These are phyloP conservation scores for Pistacia vera DNA, from an alignment of 345 rosid genomes.

Conservation along the genomic window DNA sequence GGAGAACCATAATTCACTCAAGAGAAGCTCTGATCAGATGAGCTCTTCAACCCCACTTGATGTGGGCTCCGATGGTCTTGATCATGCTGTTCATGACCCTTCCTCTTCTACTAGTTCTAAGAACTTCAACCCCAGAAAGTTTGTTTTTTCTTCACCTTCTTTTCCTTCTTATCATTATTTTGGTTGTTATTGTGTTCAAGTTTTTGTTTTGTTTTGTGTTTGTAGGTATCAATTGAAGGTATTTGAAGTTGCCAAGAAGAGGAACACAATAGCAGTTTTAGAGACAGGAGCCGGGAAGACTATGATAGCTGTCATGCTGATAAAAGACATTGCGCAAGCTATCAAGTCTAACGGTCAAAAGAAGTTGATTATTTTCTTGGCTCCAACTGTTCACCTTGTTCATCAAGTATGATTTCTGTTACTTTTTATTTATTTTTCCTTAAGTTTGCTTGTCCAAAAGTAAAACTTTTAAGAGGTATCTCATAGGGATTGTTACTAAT, in stretches of 20 bases:
- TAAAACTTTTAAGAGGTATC: neutral
- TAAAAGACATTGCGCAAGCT: conserved; percentile 43
- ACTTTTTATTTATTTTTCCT: neutral
- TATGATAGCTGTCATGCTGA: conserved; percentile 63
- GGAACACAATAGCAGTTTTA: conserved; percentile 78
- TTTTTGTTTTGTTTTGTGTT: conserved; percentile 2
- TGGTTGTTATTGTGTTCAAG: neutral
- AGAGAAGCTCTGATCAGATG: conserved; percentile 52
- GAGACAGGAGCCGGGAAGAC: conserved; percentile 76
- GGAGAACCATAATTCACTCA: conserved; percentile 31
- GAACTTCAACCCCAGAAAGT: conserved; percentile 48
- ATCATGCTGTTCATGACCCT: conserved; percentile 2
- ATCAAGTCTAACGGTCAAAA: conserved; percentile 36
- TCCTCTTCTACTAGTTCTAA: conserved; percentile 2
- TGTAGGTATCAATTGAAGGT: conserved; percentile 63
- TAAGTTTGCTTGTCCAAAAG: neutral
- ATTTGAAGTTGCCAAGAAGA: conserved; percentile 65
- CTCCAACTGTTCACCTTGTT: conserved; percentile 81
- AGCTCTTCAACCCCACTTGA: conserved; percentile 26
- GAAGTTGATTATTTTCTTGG: conserved; percentile 69
- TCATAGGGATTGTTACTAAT: neutral
- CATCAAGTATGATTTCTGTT: conserved; percentile 51
- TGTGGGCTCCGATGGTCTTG: conserved; percentile 9
- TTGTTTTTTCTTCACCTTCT: neutral
- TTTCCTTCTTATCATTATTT: conserved; percentile 4